Percentiles rank a stretch among this genome's conserved stretches.
phyloP scores from a whole-genome alignment of 352 stramenopile species.

The Phytophthora citricola region DNA sequence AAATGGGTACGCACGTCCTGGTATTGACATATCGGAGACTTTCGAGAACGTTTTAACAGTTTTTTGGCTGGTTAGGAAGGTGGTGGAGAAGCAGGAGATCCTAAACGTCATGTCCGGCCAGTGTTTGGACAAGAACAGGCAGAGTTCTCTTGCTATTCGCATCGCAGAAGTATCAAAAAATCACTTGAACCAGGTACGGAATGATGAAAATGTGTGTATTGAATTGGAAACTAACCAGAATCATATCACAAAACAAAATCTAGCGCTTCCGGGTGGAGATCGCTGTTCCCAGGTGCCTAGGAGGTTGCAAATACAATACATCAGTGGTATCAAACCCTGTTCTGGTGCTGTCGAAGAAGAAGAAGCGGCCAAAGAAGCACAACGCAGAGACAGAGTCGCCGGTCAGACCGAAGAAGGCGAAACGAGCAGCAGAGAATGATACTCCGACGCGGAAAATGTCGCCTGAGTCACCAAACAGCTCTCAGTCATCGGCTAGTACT shows the following conservation, averaged over 20 bases:
- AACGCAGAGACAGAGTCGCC: slow-evolving; percentile 42
- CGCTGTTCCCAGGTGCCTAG: slow-evolving; percentile 47
- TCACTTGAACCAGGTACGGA: slow-evolving; percentile 76
- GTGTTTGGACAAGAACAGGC: slow-evolving; percentile 63
- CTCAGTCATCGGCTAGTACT: slow-evolving; percentile 24
- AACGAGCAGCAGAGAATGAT: slow-evolving; percentile 19
- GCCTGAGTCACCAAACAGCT: slow-evolving; percentile 11
- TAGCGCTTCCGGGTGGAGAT: slow-evolving; percentile 63
- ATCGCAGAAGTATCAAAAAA: slow-evolving; percentile 89
- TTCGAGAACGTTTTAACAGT: slow-evolving; percentile 4
- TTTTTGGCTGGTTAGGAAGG: slow-evolving; percentile 44
- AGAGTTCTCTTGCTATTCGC: slow-evolving; percentile 62
- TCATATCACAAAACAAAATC: neutral
- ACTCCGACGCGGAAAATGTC: slow-evolving; percentile 12
- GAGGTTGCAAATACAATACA: slow-evolving; percentile 21
- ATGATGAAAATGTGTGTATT: neutral
- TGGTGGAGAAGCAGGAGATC: slow-evolving; percentile 81
- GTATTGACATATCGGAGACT: neutral
- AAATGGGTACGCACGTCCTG: slow-evolving; percentile 43
- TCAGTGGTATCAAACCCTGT: slow-evolving; percentile 58
- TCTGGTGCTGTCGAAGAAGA: slow-evolving; percentile 80
- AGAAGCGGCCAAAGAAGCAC: slow-evolving; percentile 67
- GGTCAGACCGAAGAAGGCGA: slow-evolving; percentile 57
- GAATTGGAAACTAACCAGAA: slow-evolving; percentile 1
- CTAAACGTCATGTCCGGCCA: slow-evolving; percentile 64